A percentile compares a stretch with the other conserved stretches of the same genome.
phyloP scores from a whole-genome alignment of 2,329 filamentous ascomycete species.

The Colletotrichum eleusines region DNA sequence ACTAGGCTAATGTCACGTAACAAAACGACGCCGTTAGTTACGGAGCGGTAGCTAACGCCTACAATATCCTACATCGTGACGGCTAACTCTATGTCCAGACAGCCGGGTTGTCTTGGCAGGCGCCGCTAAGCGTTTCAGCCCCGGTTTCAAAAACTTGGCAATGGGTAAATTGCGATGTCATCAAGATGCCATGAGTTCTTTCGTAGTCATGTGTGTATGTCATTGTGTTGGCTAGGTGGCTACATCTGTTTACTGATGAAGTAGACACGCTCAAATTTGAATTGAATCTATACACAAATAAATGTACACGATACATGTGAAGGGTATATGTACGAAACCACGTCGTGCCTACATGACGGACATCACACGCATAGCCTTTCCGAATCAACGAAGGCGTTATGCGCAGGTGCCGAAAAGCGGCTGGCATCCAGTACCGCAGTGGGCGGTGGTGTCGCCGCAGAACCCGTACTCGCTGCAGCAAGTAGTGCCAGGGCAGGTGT shows the following conservation, averaged over 20 bases:
- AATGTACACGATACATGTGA: constrained; percentile 19
- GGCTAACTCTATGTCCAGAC: neutral
- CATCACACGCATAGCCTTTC: neutral
- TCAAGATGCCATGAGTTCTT: neutral
- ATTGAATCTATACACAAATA: constrained; percentile 21
- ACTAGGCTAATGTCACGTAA: neutral
- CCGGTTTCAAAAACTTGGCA: neutral
- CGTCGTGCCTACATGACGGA: neutral
- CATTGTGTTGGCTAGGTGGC: constrained; percentile 2
- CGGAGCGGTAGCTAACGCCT: too few relatives aligned
- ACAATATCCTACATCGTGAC: too few relatives aligned
- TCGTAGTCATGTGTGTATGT: neutral
- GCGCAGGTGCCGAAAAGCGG: constrained; percentile 38
- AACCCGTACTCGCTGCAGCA: constrained; percentile 44
- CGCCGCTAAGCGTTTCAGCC: neutral
- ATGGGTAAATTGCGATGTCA: neutral
- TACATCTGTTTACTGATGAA: constrained; percentile 19
- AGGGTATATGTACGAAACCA: constrained; percentile 2
- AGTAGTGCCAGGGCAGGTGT: constrained; percentile 26
- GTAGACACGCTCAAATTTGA: constrained; percentile 25
- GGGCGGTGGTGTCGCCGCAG: constrained; percentile 42
- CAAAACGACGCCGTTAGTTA: too few relatives aligned
- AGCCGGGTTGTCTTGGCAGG: neutral
- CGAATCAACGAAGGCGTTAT: neutral
- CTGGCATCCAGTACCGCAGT: constrained; percentile 42